Percentiles rank a stretch among this genome's conserved stretches.
Conservation (phyloP, 139 green algal genomes). For the Axilococcus clingmanii region DNA sequence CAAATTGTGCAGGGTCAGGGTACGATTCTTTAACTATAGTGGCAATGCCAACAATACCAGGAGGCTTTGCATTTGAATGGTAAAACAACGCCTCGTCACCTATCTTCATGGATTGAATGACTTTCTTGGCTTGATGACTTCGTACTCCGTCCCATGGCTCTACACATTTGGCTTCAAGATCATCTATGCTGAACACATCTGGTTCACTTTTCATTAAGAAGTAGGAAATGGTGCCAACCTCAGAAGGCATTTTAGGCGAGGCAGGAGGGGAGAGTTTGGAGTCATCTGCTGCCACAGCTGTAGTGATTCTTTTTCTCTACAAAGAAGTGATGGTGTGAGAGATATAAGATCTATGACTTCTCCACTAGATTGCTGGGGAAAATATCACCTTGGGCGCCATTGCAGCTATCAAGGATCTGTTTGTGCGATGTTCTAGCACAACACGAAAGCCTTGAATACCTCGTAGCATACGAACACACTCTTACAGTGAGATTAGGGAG, state of each 20-base stretch:
- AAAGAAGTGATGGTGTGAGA: too few relatives aligned
- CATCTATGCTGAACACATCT: slow-evolving; percentile 50
- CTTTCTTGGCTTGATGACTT: slow-evolving; percentile 57
- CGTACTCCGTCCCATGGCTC: slow-evolving; percentile 59
- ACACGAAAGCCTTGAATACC: too few relatives aligned
- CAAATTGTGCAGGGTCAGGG: slow-evolving; percentile 47
- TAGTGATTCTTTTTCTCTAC: too few relatives aligned
- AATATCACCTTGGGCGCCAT: too few relatives aligned
- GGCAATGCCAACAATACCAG: slow-evolving; percentile 46
- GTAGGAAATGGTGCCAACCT: neutral
- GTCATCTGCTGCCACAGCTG: neutral
- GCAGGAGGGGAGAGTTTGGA: neutral
- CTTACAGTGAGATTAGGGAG: too few relatives aligned
- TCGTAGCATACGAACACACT: too few relatives aligned
- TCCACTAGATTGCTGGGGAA: too few relatives aligned
- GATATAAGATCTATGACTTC: too few relatives aligned
- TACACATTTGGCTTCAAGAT: slow-evolving; percentile 25
- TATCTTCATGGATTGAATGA: slow-evolving; percentile 47
- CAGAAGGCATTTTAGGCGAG: neutral
- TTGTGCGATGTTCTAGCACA: too few relatives aligned
- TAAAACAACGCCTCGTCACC: slow-evolving; percentile 60
- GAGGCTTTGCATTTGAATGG: slow-evolving; percentile 37
- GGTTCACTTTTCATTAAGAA: slow-evolving; percentile 51
- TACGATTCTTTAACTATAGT: slow-evolving; percentile 39
- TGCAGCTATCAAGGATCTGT: too few relatives aligned